Evolutionary conservation across 2,329 filamentous ascomycete genomes (phyloP), one percentile per base, ranked within the genome.

Genomic region (Xylariaceae sp.): DNA sequence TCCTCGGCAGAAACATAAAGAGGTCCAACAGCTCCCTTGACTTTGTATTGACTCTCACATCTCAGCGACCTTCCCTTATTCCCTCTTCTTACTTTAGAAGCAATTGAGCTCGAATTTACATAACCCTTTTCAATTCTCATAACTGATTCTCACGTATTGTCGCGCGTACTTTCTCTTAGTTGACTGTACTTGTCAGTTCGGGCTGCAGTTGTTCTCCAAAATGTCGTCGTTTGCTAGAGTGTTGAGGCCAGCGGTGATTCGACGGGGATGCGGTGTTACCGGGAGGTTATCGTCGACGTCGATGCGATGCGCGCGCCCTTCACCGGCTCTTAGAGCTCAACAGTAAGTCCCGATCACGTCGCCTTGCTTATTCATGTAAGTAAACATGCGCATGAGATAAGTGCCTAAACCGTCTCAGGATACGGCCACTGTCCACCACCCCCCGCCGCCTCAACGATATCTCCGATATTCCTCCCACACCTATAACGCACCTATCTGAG

Each of bases 401-500:
- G n/a, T 15, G 11, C 3, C 7, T 8, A n/a, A n/a, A n/a, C 15
- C 15, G 7, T 21, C 13, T 6, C 27, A 38, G 42, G 49, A 35
- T 40, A 48, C 64, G 65, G 48, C 48, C 60, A 42, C 72, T 88
- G 41, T 83, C 81, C 26, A 73, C 73, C 34, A 84, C 81, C 0
- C 50, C 71, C 31, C 61, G 67, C 46, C 73, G 73, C 51, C 73
- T 69, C 51, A 70, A 70, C 43, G 74, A 92, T 64, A 79, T 94
- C 55, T 74, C 81, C 45, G 81, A 85, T 33, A 75, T 96, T 50
- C 81, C 83, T 0, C 90, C 92, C 1, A 96, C 90, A 5, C 92
- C 92, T 36, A 95, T 98, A 66, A 85, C 85, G 30, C 88, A 94
- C 65, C 73, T 95, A 49, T 94, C 87, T 53, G 92, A 98, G 66